Conservation (phyloP, 2,329 filamentous ascomycete genomes). For the Penicillium sp. region DNA sequence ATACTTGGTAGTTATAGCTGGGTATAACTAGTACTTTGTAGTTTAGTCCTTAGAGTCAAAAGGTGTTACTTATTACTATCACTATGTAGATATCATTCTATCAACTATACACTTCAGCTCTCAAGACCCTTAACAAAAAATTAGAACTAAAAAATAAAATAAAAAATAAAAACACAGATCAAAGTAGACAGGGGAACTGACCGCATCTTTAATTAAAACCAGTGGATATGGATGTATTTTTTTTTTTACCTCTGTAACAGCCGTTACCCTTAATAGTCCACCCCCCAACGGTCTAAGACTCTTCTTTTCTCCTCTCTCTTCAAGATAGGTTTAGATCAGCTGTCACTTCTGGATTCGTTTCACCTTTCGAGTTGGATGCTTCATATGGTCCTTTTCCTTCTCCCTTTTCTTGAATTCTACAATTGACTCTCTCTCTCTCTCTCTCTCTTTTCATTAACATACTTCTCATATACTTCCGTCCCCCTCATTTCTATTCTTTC, state of each 20-base stretch:
- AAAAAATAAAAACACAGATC: neutral
- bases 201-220: slow-evolving; percentile 24
- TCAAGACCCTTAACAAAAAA: no score
- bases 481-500: neutral
- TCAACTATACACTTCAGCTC: no score
- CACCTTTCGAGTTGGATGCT: slow-evolving; percentile 3
- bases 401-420: neutral
- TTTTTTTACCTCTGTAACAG: neutral
- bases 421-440: neutral
- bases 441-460: neutral
- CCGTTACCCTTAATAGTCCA: slow-evolving; percentile 1
- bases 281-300: slow-evolving; percentile 10
- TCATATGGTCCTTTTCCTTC: neutral
- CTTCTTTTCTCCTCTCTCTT: neutral
- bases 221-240: slow-evolving; percentile 2
- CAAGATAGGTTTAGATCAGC: slow-evolving; percentile 6
- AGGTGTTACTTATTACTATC: no score
- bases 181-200: slow-evolving; percentile 10
- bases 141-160: neutral
- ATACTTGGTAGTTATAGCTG: no score
- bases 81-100: no score
- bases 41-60: no score
- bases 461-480: neutral
- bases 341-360: slow-evolving; percentile 13
- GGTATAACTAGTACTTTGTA: no score